Percentiles rank a stretch among this genome's conserved stretches.
These are phyloP conservation scores for Ganoderma meredithae DNA, from an alignment of 1,284 basidiomycete genomes.

Conservation along the genomic window DNA sequence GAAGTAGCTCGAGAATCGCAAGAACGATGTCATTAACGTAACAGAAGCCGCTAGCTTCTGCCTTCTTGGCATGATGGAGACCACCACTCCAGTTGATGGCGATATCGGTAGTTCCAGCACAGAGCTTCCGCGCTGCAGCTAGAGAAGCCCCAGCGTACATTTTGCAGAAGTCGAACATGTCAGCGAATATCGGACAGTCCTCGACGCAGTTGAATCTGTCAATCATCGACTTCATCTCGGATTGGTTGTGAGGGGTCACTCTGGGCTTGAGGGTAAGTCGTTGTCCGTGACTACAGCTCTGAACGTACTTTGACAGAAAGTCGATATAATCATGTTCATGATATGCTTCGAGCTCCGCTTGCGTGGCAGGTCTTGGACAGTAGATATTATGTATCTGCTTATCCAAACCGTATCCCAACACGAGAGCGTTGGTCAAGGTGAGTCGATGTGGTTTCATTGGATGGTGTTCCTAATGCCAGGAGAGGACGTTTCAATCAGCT, in stretches of 20 bases:
- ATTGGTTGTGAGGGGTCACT: slow-evolving; percentile 84
- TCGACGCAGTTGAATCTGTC: slow-evolving; percentile 91
- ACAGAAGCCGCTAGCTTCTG: slow-evolving; percentile 96
- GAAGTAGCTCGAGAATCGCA: slow-evolving; percentile 89
- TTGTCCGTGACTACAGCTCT: not conserved
- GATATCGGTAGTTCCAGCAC: slow-evolving; percentile 90
- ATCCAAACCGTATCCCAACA: slow-evolving; percentile 96
- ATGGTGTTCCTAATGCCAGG: slow-evolving; percentile 80
- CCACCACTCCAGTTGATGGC: slow-evolving; percentile 98
- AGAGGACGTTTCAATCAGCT: not conserved
- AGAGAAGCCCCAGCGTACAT: slow-evolving; percentile 94
- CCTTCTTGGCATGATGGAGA: slow-evolving; percentile 94
- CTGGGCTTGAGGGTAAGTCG: slow-evolving; percentile 46
- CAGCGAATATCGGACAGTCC: slow-evolving; percentile 93
- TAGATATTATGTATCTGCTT: slow-evolving; percentile 94
- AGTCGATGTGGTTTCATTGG: slow-evolving; percentile 98
- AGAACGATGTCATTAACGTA: slow-evolving; percentile 97
- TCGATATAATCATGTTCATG: slow-evolving; percentile 97
- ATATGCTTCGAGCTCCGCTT: slow-evolving; percentile 90
- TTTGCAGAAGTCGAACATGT: slow-evolving; percentile 91
- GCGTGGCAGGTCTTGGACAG: slow-evolving; percentile 88
- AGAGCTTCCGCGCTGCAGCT: slow-evolving; percentile 88
- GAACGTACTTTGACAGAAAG: slow-evolving; percentile 82
- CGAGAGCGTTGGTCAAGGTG: slow-evolving; percentile 94
- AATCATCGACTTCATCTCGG: slow-evolving; percentile 75